phyloP scores from a whole-genome alignment of 768 basidiomycete species.

The Podaxis sp. region DNA sequence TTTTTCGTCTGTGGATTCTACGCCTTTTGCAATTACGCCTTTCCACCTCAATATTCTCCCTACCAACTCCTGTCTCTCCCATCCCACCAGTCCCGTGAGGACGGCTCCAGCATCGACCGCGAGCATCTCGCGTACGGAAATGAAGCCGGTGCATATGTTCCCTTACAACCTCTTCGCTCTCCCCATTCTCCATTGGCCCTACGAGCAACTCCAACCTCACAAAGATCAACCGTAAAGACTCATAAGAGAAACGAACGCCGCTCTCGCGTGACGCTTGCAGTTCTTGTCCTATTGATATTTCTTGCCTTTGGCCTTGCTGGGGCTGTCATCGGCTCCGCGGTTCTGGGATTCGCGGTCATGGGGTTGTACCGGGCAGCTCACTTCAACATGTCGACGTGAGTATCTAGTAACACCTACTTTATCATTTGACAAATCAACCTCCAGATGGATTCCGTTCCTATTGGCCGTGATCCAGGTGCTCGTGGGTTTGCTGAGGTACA shows the following conservation, averaged over 20 bases:
- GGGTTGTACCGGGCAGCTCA: slow-evolving; percentile 44
- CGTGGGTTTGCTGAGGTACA: slow-evolving; percentile 42
- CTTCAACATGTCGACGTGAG: slow-evolving; percentile 54
- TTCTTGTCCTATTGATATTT: slow-evolving; percentile 45
- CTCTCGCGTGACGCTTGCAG: slow-evolving; percentile 46
- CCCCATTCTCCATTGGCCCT: slow-evolving; percentile 5
- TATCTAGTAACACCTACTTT: slow-evolving; percentile 6
- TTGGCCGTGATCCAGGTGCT: slow-evolving; percentile 43
- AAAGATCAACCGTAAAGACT: slow-evolving; percentile 15
- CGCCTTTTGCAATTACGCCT: slow-evolving; percentile 53
- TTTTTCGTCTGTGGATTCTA: slow-evolving; percentile 48
- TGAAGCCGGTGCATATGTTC: slow-evolving; percentile 18
- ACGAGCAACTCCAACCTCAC: slow-evolving; percentile 19
- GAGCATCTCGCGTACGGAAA: neutral
- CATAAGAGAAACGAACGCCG: slow-evolving; percentile 38
- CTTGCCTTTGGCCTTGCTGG: slow-evolving; percentile 42
- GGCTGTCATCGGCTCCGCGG: slow-evolving; percentile 45
- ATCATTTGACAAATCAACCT: slow-evolving; percentile 1
- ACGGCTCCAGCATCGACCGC: neutral
- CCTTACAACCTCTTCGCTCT: slow-evolving; percentile 11
- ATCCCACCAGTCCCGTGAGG: neutral
- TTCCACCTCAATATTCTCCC: slow-evolving; percentile 33
- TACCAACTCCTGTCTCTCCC: slow-evolving; percentile 6
- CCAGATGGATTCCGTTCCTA: slow-evolving; percentile 48
- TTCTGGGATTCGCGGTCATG: slow-evolving; percentile 44